Evolutionary conservation across 805 yeast species (phyloP).

Genomic region (Wickerhamomyces queroliae): DNA sequence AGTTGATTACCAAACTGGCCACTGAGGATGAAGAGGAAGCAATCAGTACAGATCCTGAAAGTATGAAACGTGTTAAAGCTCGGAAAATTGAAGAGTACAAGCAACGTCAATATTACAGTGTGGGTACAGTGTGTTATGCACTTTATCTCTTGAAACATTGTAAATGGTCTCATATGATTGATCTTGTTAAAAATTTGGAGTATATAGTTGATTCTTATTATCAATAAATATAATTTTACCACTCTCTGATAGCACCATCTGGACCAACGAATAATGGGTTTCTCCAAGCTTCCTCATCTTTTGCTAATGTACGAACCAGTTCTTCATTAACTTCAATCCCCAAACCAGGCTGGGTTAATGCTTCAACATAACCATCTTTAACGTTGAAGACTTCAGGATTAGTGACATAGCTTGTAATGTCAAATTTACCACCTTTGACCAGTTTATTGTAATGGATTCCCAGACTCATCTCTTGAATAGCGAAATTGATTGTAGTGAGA

Average conservation of each 20-base stretch:
- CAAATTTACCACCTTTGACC: background rate
- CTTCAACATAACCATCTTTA: background rate
- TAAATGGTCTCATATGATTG: background rate
- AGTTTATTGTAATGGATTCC: background rate
- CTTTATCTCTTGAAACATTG: background rate
- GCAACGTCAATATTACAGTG: background rate
- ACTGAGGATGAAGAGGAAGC: background rate
- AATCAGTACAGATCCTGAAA: background rate
- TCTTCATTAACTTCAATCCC: conserved; percentile 1
- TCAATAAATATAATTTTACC: background rate
- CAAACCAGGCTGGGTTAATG: background rate
- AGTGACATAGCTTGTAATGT: background rate
- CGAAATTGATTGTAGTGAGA: background rate
- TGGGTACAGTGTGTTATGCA: background rate
- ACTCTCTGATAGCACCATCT: background rate
- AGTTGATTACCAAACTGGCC: background rate
- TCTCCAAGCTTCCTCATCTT: conserved; percentile 1
- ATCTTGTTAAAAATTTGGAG: background rate
- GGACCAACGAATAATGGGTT: background rate
- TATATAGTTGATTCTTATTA: background rate
- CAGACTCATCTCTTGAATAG: background rate
- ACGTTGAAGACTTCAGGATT: background rate
- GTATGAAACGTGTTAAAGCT: background rate
- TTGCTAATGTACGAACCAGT: background rate
- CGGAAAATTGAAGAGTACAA: background rate